These are phyloP conservation scores for Sporisorium reilianum DNA, from an alignment of 1,284 basidiomycete genomes.

Conservation along the genomic window DNA sequence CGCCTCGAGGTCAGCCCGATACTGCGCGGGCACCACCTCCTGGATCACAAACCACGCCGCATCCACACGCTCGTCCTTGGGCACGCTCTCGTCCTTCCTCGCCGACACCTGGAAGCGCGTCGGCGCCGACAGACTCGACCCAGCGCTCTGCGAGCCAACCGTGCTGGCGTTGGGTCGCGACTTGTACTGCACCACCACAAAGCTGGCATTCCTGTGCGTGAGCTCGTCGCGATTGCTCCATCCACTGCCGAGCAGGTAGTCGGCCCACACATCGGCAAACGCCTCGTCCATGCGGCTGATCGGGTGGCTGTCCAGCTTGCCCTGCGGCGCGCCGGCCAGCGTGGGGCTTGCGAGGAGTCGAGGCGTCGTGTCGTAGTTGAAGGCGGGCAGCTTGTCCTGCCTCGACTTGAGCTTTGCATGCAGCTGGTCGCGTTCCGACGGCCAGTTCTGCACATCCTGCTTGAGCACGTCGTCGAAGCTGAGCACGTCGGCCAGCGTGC, in stretches of 20 bases:
- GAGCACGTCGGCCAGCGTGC: constrained; percentile 50
- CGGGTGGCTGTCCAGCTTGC: constrained; percentile 33
- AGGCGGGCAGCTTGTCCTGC: constrained; percentile 52
- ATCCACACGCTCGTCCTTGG: constrained; percentile 52
- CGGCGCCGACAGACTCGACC: constrained; percentile 28
- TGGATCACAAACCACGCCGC: constrained; percentile 67
- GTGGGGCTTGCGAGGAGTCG: constrained; percentile 50
- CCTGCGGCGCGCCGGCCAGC: constrained; percentile 23
- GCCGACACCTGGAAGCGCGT: constrained; percentile 28
- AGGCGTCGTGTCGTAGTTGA: constrained; percentile 62
- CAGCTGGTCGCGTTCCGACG: constrained; percentile 45
- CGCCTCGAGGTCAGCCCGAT: constrained; percentile 59
- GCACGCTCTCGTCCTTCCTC: constrained; percentile 28
- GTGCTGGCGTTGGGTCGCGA: constrained; percentile 47
- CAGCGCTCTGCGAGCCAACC: constrained; percentile 43
- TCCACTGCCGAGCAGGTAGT: constrained; percentile 64
- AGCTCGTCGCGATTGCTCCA: constrained; percentile 68
- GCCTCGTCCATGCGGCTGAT: constrained; percentile 62
- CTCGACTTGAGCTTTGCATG: constrained; percentile 47
- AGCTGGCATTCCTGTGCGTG: constrained; percentile 65
- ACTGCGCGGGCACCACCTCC: constrained; percentile 64
- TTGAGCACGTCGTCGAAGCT: constrained; percentile 63
- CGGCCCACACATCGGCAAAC: constrained; percentile 67
- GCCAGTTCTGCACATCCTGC: constrained; percentile 60
- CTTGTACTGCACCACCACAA: constrained; percentile 67